phyloP scores from a whole-genome alignment of 148 eudicot species.

The Rhododendron ovatum region DNA sequence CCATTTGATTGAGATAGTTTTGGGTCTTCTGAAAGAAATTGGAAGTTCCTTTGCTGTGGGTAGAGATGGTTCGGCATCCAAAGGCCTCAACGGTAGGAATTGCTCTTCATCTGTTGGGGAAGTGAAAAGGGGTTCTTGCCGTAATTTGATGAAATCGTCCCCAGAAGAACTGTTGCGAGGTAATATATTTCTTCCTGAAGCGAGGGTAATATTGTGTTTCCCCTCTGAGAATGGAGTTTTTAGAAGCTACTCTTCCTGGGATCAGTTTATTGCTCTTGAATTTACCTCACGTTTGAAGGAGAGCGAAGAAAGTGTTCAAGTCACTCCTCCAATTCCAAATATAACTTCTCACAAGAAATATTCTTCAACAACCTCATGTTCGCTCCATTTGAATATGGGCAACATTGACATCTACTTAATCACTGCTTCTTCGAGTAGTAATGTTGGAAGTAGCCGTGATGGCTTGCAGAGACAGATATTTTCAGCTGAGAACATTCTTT shows the following conservation, averaged over 20 bases:
- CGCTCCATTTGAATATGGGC: conserved; percentile 57
- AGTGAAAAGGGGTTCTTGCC: conserved; percentile 20
- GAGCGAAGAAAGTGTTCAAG: conserved; percentile 31
- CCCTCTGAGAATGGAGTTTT: conserved; percentile 43
- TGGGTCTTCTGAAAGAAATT: conserved; percentile 39
- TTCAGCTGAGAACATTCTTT: conserved; percentile 42
- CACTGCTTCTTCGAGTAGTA: conserved; percentile 19
- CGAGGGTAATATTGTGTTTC: conserved; percentile 67
- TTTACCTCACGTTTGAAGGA: conserved; percentile 35
- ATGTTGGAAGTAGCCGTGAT: conserved; percentile 21
- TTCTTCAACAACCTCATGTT: conserved; percentile 34
- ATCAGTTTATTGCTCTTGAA: conserved; percentile 76
- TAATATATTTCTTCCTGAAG: conserved; percentile 56
- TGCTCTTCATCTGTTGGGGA: conserved; percentile 22
- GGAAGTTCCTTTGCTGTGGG: conserved; percentile 27
- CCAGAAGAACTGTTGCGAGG: conserved; percentile 36
- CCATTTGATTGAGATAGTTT: conserved; percentile 31
- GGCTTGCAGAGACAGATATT: conserved; percentile 22
- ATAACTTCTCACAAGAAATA: conserved; percentile 28
- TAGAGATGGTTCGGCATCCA: conserved; percentile 19
- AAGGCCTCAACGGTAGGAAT: conserved; percentile 20
- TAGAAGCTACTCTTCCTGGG: conserved; percentile 48
- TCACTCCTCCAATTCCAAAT: conserved; percentile 22
- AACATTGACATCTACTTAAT: conserved; percentile 48
- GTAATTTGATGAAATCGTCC: conserved; percentile 15